Percentiles rank a stretch among this genome's conserved stretches.
These are phyloP conservation scores for Rhododendron williamsianum DNA, from an alignment of 148 eudicot species.

Conservation along the genomic window DNA sequence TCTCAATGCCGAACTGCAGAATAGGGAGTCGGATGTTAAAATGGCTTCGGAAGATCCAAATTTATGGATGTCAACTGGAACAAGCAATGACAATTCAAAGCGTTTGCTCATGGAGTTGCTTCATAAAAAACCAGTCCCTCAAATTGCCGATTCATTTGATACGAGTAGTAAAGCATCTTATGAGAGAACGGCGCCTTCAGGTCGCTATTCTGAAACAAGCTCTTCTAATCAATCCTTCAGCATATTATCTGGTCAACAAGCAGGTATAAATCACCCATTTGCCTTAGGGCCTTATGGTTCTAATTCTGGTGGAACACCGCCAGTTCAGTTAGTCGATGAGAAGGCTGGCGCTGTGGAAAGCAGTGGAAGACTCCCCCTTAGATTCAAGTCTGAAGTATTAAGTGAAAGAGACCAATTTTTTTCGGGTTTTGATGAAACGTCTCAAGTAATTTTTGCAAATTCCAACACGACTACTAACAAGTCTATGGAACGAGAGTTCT, in stretches of 20 bases:
- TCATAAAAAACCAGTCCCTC: conserved; percentile 57
- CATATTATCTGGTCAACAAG: conserved; percentile 39
- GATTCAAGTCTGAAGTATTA: conserved; percentile 44
- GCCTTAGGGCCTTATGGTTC: conserved; percentile 46
- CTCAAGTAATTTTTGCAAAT: conserved; percentile 32
- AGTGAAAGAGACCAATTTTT: conserved; percentile 36
- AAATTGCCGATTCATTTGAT: conserved; percentile 35
- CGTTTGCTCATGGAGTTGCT: conserved; percentile 83
- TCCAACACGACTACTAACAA: conserved; percentile 30
- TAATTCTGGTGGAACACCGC: conserved; percentile 41
- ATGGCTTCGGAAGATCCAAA: conserved; percentile 40
- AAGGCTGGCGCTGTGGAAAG: conserved; percentile 33
- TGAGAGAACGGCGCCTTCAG: conserved; percentile 39
- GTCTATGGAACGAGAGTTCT: conserved; percentile 27
- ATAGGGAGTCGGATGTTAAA: conserved; percentile 48
- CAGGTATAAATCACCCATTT: conserved; percentile 35
- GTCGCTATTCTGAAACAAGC: conserved; percentile 36
- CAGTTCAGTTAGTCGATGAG: conserved; percentile 33
- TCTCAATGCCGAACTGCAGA: conserved; percentile 55
- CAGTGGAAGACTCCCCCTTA: conserved; percentile 36
- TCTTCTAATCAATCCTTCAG: conserved; percentile 39
- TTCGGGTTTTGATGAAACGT: conserved; percentile 34
- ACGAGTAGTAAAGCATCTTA: conserved; percentile 24
- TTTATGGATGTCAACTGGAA: conserved; percentile 62
- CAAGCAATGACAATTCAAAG: conserved; percentile 75